phyloP scores from a whole-genome alignment of 192 early-diverging fungal genomes.

The Coemansia sp. region DNA sequence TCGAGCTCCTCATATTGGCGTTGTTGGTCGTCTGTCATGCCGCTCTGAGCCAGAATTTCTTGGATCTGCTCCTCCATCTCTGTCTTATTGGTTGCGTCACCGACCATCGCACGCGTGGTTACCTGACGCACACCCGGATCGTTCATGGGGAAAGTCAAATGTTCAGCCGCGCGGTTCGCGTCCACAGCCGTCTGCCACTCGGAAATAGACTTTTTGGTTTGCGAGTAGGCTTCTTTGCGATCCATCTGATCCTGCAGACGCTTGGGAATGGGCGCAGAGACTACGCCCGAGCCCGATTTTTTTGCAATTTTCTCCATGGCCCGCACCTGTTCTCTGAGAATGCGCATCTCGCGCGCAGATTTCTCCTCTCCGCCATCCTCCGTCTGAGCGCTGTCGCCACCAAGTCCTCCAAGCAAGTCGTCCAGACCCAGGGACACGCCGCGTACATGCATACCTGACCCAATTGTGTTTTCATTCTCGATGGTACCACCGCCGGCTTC shows the following conservation, averaged over 20 bases:
- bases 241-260: conserved; percentile 82
- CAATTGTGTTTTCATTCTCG: conserved; percentile 45
- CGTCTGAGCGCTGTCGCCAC: conserved; percentile 54
- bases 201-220: conserved; percentile 74
- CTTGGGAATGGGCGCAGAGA: conserved; percentile 77
- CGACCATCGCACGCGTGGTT: conserved; percentile 19
- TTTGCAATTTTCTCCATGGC: conserved; percentile 37
- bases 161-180: conserved; percentile 80
- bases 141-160: conserved; percentile 66
- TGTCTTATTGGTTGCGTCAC: conserved; percentile 42
- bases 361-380: conserved; percentile 51
- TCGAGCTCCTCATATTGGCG: conserved; percentile 82
- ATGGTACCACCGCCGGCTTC: conserved; percentile 29
- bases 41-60: conserved; percentile 64
- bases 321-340: conserved; percentile 30
- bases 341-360: conserved; percentile 27
- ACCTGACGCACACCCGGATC: neutral
- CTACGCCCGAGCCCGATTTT: conserved; percentile 39
- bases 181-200: conserved; percentile 85
- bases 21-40: conserved; percentile 75
- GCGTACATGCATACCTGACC: conserved; percentile 34
- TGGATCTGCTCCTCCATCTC: conserved; percentile 80
- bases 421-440: conserved; percentile 70
- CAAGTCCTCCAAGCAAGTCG: conserved; percentile 73
- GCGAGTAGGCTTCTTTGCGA: conserved; percentile 80